A percentile compares a stretch with the other conserved stretches of the same genome.
Evolutionary conservation across 2,329 filamentous ascomycete species (phyloP).

Genomic region (Podosphaera leucotricha): DNA sequence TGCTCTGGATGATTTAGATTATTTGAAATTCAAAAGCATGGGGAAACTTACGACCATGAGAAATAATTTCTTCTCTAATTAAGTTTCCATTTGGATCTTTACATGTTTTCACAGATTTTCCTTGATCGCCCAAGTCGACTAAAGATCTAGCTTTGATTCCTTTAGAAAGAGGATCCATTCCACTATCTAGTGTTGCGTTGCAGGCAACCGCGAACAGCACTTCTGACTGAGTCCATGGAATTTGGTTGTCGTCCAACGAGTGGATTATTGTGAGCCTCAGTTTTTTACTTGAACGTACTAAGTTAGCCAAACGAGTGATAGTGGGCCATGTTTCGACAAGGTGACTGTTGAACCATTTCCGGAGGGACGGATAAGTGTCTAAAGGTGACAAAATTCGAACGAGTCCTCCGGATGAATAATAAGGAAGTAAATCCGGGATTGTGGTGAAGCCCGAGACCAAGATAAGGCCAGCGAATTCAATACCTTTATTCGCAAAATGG

Average conservation of each 20-base stretch:
- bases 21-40: neutral
- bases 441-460: slow-evolving; percentile 61
- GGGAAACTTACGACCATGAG: slow-evolving; percentile 13
- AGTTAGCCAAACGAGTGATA: slow-evolving; percentile 34
- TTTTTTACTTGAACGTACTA: slow-evolving; percentile 27
- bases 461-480: slow-evolving; percentile 57
- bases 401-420: slow-evolving; percentile 53
- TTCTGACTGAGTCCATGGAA: slow-evolving; percentile 49
- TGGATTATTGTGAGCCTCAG: slow-evolving; percentile 54
- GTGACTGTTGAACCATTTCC: slow-evolving; percentile 33
- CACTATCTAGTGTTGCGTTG: slow-evolving; percentile 22
- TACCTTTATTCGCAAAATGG: slow-evolving; percentile 32
- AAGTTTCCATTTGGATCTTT: slow-evolving; percentile 12
- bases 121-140: slow-evolving; percentile 13
- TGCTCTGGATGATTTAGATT: slow-evolving; percentile 27
- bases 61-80: slow-evolving; percentile 15
- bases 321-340: slow-evolving; percentile 71
- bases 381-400: slow-evolving; percentile 63
- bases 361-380: slow-evolving; percentile 36
- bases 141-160: slow-evolving; percentile 14
- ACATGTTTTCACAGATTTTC: slow-evolving; percentile 15
- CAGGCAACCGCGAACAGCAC: slow-evolving; percentile 36
- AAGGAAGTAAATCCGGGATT: slow-evolving; percentile 46
- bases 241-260: slow-evolving; percentile 59
- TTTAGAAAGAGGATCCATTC: slow-evolving; percentile 9